Evolutionary conservation across 2,329 filamentous ascomycete genomes (phyloP), one percentile per base, ranked within the genome.

Genomic region (Talaromyces albobiverticillius): DNA sequence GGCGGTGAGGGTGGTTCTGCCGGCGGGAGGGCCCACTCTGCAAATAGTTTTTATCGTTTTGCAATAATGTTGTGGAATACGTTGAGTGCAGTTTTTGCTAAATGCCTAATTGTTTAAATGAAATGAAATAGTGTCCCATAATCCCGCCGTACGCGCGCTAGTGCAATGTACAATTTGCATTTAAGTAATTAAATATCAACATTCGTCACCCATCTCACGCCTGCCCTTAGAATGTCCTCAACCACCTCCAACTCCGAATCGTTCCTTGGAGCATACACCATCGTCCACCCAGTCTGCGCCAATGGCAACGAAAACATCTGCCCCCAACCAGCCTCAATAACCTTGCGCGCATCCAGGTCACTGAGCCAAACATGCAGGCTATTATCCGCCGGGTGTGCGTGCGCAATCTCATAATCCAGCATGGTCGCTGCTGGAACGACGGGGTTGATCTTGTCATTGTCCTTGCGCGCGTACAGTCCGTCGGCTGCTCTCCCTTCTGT

Each of bases 341-440:
- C 34, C 23, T 55, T 51, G 11, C 53, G 32, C 10, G 53, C 53
- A 31, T 55, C 53, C 1, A 34, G 41, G 7, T 46, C 34, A 25
- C 53, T 55, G 20, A 55, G 9, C 53, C 53, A 55, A 20, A 55
- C 18, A 47, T 55, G 48, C 25, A 55, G n/a, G 9, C 53, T 51
- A 34, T 38, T 42, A 18, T 55, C 53, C 6, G 18, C 14, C 1
- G 47, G 42, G 42, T 55, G 53, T 26, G 36, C 34, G 8, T 55
- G 53, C 9, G 10, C 53, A 11, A 51, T 46, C 20, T 55, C 53
- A 29, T 29, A 42, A 11, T 51, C 14, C 10, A 55, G n/a, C 14
- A 8, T 14, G 2, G 10, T 9, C 13, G 47, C 29, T 14, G 16
- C 23, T 5, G 3, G n/a, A 16, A 55, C 48, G 14, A 51, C 20